Evolutionary conservation across 441 rosid species (phyloP).

Genomic region (Viola pubescens): DNA sequence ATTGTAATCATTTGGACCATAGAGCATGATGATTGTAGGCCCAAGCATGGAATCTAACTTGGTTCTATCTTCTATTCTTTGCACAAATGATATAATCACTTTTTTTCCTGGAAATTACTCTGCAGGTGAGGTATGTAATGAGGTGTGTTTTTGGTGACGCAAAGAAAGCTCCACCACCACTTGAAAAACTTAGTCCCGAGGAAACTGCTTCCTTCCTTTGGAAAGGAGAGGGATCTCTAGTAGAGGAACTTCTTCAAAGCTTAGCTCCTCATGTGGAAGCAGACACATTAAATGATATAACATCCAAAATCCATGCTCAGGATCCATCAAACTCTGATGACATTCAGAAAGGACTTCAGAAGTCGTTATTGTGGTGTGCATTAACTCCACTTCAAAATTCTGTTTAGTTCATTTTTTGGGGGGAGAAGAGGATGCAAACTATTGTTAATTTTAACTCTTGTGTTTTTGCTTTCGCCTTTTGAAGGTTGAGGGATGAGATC

Average conservation of each 20-base stretch:
- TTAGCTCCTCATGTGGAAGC: slow-evolving; percentile 69
- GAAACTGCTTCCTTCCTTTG: slow-evolving; percentile 67
- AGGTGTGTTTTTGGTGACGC: slow-evolving; percentile 88
- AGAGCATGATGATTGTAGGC: neutral
- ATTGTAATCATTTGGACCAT: neutral
- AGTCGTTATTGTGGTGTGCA: slow-evolving; percentile 84
- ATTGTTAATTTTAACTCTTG: neutral
- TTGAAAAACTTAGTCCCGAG: slow-evolving; percentile 78
- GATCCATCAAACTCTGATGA: slow-evolving; percentile 67
- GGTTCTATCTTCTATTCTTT: neutral
- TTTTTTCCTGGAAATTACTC: too few relatives aligned
- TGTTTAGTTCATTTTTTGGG: neutral
- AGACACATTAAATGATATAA: slow-evolving; percentile 51
- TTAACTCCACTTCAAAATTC: neutral
- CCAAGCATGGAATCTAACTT: neutral
- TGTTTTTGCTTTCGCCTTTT: slow-evolving; percentile 12
- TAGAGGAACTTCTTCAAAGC: slow-evolving; percentile 83
- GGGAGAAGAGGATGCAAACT: neutral
- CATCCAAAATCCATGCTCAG: slow-evolving; percentile 57
- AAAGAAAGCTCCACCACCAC: slow-evolving; percentile 92
- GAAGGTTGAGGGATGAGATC: slow-evolving; percentile 95
- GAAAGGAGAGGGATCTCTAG: slow-evolving; percentile 91
- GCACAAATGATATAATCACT: neutral
- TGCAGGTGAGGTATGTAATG: slow-evolving; percentile 96
- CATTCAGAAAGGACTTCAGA: slow-evolving; percentile 62